Evolutionary conservation across 2,329 filamentous ascomycete genomes (phyloP).

Genomic region (Arthrobotrys pseudoclavata): DNA sequence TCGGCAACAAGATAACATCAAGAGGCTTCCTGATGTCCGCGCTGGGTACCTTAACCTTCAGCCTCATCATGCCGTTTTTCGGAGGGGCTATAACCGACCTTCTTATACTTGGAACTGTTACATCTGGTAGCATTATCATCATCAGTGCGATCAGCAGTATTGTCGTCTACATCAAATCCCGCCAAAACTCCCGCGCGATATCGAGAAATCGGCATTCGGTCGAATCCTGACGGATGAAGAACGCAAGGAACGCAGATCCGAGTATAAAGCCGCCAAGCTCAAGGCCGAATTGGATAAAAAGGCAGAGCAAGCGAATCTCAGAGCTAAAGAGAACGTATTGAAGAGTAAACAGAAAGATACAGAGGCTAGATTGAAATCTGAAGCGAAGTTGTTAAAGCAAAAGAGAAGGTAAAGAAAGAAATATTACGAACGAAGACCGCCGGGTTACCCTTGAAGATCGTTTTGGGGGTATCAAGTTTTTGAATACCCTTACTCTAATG

Average conservation of each 20-base stretch:
- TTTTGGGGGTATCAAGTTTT: constrained; percentile 39
- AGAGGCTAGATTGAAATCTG: neutral
- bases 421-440: constrained; percentile 6
- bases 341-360: constrained; percentile 25
- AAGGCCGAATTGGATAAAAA: constrained; percentile 38
- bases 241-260: constrained; percentile 30
- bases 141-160: constrained; percentile 19
- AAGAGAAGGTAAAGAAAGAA: constrained; percentile 35
- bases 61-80: neutral
- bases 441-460: constrained; percentile 26
- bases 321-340: constrained; percentile 38
- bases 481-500: constrained; percentile 24
- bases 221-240: constrained; percentile 50
- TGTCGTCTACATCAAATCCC: constrained; percentile 52
- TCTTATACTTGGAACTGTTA: constrained; percentile 17
- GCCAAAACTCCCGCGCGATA: constrained; percentile 41
- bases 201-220: constrained; percentile 54
- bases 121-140: constrained; percentile 7
- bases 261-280: constrained; percentile 41
- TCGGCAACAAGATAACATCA: constrained; percentile 11
- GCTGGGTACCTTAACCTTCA: constrained; percentile 1
- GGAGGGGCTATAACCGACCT: neutral
- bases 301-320: constrained; percentile 27
- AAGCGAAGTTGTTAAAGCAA: constrained; percentile 1
- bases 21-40: constrained; percentile 25